Conservation (phyloP, 139 green algal genomes). For the Closterium sp. region DNA sequence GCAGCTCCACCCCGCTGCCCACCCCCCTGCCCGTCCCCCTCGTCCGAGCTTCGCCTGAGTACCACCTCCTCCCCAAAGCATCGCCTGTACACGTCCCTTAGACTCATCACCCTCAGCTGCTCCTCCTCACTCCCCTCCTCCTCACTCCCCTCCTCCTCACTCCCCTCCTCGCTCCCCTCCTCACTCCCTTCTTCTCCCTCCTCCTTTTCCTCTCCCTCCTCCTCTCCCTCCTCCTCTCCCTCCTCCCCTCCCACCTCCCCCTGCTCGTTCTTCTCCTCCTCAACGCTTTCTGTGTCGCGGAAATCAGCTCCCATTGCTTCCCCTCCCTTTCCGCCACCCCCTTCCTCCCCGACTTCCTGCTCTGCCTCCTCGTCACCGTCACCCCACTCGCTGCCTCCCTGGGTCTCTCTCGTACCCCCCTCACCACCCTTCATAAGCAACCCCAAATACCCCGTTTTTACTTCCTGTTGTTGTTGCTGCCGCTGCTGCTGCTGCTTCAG, state of each 20-base stretch:
- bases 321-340: no score
- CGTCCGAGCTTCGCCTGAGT: neutral
- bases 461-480: neutral
- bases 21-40: neutral
- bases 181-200: neutral
- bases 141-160: neutral
- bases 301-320: neutral
- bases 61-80: neutral
- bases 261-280: neutral
- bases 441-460: neutral
- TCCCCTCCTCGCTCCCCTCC: neutral
- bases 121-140: neutral
- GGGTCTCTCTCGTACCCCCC: no score
- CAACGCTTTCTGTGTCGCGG: neutral
- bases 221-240: neutral
- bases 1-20: neutral
- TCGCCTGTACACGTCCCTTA: neutral
- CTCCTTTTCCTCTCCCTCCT: neutral
- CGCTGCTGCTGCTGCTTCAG: neutral
- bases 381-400: neutral
- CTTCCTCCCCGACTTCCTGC: neutral
- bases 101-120: neutral
- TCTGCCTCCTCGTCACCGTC: conserved; percentile 13
- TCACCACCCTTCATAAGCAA: neutral
- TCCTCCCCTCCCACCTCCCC: neutral